These are phyloP conservation scores for Petasospora fabianii DNA, from an alignment of 1,139 yeast species.

Conservation along the genomic window DNA sequence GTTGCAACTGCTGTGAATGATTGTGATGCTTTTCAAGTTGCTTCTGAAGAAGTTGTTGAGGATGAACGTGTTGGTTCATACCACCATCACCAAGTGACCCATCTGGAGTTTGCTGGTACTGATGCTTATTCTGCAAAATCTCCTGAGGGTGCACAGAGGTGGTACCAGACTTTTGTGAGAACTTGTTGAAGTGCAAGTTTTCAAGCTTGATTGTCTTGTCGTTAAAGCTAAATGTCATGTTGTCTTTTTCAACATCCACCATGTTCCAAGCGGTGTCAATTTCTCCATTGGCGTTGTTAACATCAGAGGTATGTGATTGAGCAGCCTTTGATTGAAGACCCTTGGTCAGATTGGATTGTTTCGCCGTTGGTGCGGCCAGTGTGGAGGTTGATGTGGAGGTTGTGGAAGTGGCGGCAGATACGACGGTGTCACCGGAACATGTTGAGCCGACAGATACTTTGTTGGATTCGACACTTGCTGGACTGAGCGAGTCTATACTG, in stretches of 20 bases:
- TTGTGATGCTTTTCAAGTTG: conserved; percentile 12
- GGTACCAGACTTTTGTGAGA: conserved; percentile 5
- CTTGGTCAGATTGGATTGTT: conserved; percentile 23
- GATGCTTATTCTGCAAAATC: conserved; percentile 13
- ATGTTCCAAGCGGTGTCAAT: conserved; percentile 21
- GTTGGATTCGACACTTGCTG: conserved; percentile 23
- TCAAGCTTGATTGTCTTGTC: conserved; percentile 15
- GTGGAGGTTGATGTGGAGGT: conserved; percentile 8
- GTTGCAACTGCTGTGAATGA: conserved; percentile 2
- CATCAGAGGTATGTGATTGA: not conserved
- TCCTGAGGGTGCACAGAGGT: conserved; percentile 14
- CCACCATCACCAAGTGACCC: not conserved
- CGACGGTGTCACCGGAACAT: conserved; percentile 15
- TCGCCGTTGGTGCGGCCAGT: conserved; percentile 5
- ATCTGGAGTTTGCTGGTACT: conserved; percentile 7
- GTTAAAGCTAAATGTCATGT: conserved; percentile 13
- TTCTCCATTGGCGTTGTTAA: conserved; percentile 10
- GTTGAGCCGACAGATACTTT: conserved; percentile 22
- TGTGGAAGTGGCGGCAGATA: conserved; percentile 10
- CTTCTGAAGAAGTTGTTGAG: conserved; percentile 13
- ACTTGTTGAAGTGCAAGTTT: conserved; percentile 7
- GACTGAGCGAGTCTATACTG: conserved; percentile 19
- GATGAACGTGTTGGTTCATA: conserved; percentile 10
- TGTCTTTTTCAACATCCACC: conserved; percentile 12
- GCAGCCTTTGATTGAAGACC: conserved; percentile 14